Evolutionary conservation across 805 yeast genomes (phyloP).

Genomic region (Saitoella complicata): DNA sequence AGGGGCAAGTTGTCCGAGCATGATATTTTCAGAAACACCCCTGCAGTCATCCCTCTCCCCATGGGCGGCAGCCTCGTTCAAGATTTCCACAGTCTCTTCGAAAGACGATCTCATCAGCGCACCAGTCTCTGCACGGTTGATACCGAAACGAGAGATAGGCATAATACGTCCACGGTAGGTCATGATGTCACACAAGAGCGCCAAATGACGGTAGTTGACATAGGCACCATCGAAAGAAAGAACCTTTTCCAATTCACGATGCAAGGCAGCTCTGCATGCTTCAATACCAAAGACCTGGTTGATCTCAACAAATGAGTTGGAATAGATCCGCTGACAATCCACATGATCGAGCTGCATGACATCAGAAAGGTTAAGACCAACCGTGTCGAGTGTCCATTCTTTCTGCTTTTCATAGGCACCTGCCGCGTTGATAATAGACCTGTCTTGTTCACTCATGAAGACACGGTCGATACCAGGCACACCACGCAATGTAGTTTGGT

Average conservation of each 20-base stretch:
- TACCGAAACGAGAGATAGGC: conserved; percentile 99
- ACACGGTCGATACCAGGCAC: conserved; percentile 84
- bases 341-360: conserved; percentile 94
- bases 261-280: conserved; percentile 90
- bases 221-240: conserved; percentile 99
- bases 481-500: conserved; percentile 88
- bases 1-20: conserved; percentile 96
- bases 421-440: conserved; percentile 32
- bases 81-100: conserved; percentile 96
- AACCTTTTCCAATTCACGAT: conserved; percentile 87
- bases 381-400: conserved; percentile 98
- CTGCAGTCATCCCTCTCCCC: conserved; percentile 97
- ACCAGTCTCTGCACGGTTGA: conserved; percentile 96
- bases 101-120: conserved; percentile 98
- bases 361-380: conserved; percentile 90
- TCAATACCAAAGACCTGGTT: conserved; percentile 93
- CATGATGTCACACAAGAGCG: conserved; percentile 93
- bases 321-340: conserved; percentile 76
- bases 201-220: conserved; percentile 97
- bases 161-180: conserved; percentile 94
- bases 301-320: conserved; percentile 92
- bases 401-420: conserved; percentile 82
- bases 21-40: conserved; percentile 95
- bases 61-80: conserved; percentile 94
- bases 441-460: conserved; percentile 35